These are phyloP conservation scores for Cucurbita ficifolia DNA, from an alignment of 306 rosid genomes.

Conservation along the genomic window DNA sequence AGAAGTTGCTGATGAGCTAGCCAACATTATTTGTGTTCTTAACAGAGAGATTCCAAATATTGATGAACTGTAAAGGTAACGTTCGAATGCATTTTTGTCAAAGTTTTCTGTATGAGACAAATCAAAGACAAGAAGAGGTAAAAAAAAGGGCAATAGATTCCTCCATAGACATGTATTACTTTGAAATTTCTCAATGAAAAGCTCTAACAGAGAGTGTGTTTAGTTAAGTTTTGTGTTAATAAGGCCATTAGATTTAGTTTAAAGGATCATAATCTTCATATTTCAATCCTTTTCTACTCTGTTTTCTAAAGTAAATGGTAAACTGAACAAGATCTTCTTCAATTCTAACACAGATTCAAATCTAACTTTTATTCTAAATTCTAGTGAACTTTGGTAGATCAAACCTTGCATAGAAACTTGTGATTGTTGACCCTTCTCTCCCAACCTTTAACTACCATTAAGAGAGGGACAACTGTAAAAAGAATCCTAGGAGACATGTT, in stretches of 20 bases:
- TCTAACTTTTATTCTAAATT: not conserved
- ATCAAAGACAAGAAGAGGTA: not conserved
- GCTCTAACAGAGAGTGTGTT: not conserved
- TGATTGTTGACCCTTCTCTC: not conserved
- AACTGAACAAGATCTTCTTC: constrained; percentile 1
- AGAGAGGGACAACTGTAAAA: not conserved
- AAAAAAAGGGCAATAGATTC: not conserved
- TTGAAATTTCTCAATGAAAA: not conserved
- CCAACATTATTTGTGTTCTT: constrained; percentile 43
- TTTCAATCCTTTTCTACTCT: not conserved
- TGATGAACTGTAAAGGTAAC: not conserved
- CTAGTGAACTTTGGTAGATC: not conserved
- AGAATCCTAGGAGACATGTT: constrained; percentile 7
- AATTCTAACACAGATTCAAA: not conserved
- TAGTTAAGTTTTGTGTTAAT: not conserved
- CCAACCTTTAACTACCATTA: not conserved
- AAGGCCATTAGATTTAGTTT: not conserved
- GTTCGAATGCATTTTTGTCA: not conserved
- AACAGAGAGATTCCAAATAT: not conserved
- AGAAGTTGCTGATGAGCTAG: constrained; percentile 61
- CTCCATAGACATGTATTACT: not conserved
- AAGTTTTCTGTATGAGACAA: not conserved
- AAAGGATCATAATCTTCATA: not conserved
- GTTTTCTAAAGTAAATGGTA: not conserved
- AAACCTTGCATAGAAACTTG: not conserved